phyloP scores from a whole-genome alignment of 306 rosid species.

The Crotalaria pallida region DNA sequence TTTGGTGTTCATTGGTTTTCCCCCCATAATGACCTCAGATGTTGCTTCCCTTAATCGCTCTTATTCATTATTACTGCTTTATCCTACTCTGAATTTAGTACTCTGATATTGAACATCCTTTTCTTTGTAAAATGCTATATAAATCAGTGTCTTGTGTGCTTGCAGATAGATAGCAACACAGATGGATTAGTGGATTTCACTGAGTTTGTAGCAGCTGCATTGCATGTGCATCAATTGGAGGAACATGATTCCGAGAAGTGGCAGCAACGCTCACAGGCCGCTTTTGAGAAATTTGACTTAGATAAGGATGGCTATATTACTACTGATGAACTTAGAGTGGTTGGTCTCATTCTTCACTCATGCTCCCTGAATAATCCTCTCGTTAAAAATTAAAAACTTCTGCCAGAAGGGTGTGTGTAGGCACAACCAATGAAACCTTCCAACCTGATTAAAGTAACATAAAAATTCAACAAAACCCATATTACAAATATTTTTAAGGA shows the following conservation, averaged over 20 bases:
- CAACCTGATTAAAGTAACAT: no score
- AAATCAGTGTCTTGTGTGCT: constrained; percentile 13
- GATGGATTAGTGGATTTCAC: constrained; percentile 97
- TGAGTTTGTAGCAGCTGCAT: constrained; percentile 91
- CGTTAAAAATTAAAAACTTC: background rate
- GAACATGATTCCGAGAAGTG: constrained; percentile 93
- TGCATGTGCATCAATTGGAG: constrained; percentile 94
- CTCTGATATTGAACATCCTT: background rate
- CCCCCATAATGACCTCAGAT: background rate
- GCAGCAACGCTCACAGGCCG: constrained; percentile 79
- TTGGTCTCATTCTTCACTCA: constrained; percentile 33
- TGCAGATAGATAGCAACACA: constrained; percentile 92
- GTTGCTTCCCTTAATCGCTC: background rate
- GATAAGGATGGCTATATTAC: constrained; percentile 94
- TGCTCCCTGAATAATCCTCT: constrained; percentile 1
- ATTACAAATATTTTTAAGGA: no score
- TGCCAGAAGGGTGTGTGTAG: no score
- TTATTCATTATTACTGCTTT: background rate
- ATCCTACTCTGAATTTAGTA: background rate
- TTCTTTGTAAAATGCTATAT: background rate
- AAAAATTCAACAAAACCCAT: no score
- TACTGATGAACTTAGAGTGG: constrained; percentile 94
- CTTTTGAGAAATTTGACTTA: constrained; percentile 90
- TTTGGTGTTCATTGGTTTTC: background rate
- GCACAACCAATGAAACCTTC: no score